Percentiles rank a stretch among this genome's conserved stretches.
Evolutionary conservation across 345 rosid genomes (phyloP).

Genomic region (Cardamine resedifolia): DNA sequence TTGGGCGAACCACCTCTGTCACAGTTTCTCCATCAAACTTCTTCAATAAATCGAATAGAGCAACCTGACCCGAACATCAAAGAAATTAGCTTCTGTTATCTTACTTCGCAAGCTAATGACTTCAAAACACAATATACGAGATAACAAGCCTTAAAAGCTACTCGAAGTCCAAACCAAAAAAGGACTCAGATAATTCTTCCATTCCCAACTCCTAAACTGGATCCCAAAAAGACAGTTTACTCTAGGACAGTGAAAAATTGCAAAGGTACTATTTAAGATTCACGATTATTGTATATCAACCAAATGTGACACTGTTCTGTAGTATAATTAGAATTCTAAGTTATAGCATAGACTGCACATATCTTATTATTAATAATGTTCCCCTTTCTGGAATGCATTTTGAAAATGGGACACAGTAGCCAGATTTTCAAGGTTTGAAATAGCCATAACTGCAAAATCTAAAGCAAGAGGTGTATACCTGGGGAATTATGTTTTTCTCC

Average conservation of each 20-base stretch:
- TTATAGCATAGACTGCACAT: neutral
- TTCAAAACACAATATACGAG: neutral
- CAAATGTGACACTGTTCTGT: neutral
- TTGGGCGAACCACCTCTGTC: slow-evolving; percentile 93
- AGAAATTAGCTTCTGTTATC: slow-evolving; percentile 19
- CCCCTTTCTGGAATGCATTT: slow-evolving; percentile 1
- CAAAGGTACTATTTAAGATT: neutral
- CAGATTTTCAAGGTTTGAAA: neutral
- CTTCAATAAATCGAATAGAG: slow-evolving; percentile 83
- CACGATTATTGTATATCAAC: neutral
- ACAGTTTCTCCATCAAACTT: slow-evolving; percentile 91
- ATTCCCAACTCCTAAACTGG: neutral
- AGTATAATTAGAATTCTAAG: neutral
- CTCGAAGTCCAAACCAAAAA: neutral
- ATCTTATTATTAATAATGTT: neutral
- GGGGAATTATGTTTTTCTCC: slow-evolving; percentile 99
- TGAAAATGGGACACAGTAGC: neutral
- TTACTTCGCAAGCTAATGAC: neutral
- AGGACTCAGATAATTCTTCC: neutral
- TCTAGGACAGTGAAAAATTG: neutral
- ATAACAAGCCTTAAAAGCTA: slow-evolving; percentile 2
- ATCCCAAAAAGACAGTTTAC: neutral
- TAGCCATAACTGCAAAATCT: neutral
- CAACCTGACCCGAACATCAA: slow-evolving; percentile 56
- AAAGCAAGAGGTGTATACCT: slow-evolving; percentile 49